Evolutionary conservation across 306 rosid genomes (phyloP).

Genomic region (Dryas octopetala): DNA sequence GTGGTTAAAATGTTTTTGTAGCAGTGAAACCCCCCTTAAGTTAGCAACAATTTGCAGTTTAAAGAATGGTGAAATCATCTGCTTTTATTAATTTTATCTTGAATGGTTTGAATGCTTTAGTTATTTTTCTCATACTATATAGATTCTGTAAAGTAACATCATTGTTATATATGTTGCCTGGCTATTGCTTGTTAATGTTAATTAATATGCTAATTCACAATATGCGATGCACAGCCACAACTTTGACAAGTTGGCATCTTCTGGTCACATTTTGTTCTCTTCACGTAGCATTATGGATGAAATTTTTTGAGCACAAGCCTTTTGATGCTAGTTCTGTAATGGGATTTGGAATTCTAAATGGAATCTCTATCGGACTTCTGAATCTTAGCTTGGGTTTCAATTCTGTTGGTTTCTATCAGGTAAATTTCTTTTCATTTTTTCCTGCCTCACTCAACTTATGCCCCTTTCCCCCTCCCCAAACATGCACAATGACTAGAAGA

Average conservation of each 20-base stretch:
- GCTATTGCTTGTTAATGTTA: not conserved
- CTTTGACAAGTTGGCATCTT: conserved; percentile 99
- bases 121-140: not conserved
- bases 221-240: conserved; percentile 61
- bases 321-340: conserved; percentile 86
- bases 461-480: not conserved
- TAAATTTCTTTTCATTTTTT: conserved; percentile 24
- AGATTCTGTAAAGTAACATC: not conserved
- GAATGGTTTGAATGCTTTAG: not conserved
- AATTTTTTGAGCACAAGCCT: conserved; percentile 89
- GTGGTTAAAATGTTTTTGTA: not conserved
- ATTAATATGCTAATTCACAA: not conserved
- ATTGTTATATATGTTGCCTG: not conserved
- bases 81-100: conserved; percentile 3
- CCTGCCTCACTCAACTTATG: conserved; percentile 5
- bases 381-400: conserved; percentile 96
- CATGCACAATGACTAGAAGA: not conserved
- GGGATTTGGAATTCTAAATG: conserved; percentile 95
- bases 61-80: not conserved
- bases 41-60: not conserved
- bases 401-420: conserved; percentile 98
- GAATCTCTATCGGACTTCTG: conserved; percentile 95
- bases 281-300: conserved; percentile 84
- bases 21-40: not conserved
- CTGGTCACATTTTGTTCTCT: conserved; percentile 97